A percentile compares a stretch with the other conserved stretches of the same genome.
These are phyloP conservation scores for Chondrostereum purpureum DNA, from an alignment of 1,284 basidiomycete species.

Conservation along the genomic window DNA sequence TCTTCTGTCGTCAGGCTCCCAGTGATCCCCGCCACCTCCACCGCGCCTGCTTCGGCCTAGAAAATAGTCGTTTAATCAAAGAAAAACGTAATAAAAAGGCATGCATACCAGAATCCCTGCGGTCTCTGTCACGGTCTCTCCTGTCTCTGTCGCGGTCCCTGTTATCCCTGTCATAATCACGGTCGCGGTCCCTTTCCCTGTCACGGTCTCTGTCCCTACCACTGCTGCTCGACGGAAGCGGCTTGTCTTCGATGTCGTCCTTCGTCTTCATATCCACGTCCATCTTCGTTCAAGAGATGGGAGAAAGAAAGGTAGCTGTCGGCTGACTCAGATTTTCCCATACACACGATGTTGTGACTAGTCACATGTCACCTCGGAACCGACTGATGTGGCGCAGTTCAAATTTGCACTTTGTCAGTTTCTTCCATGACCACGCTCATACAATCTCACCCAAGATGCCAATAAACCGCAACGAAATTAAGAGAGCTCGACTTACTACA, in stretches of 20 bases:
- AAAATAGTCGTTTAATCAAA: constrained; percentile 7
- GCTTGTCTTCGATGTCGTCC: constrained; percentile 21
- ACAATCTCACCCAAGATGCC: too few species aligned
- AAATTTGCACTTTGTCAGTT: too few species aligned
- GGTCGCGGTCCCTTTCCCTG: constrained; percentile 6
- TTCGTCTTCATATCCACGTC: constrained; percentile 8
- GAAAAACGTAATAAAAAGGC: constrained; percentile 6
- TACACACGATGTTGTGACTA: too few species aligned
- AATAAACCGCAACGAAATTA: too few species aligned
- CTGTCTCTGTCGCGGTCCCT: constrained; percentile 26
- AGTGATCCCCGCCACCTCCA: constrained; percentile 52
- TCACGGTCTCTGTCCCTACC: constrained; percentile 31
- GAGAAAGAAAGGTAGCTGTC: not conserved
- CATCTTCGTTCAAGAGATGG: not conserved
- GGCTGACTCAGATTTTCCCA: constrained; percentile 1
- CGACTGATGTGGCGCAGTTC: too few species aligned
- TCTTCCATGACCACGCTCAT: too few species aligned
- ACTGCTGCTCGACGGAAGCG: constrained; percentile 19
- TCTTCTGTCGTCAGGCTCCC: constrained; percentile 70
- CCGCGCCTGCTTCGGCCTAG: constrained; percentile 36
- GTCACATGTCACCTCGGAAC: too few species aligned
- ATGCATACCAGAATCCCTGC: constrained; percentile 49
- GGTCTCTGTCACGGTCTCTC: constrained; percentile 35
- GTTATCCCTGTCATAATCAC: constrained; percentile 21
- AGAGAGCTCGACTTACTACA: too few species aligned